phyloP scores from a whole-genome alignment of 2,329 filamentous ascomycete species.

The Drechslera avenae region DNA sequence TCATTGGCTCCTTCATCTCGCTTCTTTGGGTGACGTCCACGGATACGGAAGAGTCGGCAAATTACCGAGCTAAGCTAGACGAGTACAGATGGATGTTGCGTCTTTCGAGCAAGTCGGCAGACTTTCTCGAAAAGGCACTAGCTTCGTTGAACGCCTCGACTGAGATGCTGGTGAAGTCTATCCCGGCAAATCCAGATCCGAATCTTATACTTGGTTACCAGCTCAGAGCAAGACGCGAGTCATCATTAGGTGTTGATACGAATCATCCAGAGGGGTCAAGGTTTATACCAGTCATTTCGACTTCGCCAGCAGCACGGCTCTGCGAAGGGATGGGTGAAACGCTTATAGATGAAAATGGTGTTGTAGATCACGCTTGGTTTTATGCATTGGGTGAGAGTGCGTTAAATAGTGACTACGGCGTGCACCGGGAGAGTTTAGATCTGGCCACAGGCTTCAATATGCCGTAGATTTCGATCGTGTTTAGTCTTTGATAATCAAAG shows the following conservation, averaged over 20 bases:
- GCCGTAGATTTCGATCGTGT: no score
- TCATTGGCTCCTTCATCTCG: constrained; percentile 52
- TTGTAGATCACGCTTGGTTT: constrained; percentile 5
- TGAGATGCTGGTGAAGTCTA: constrained; percentile 23
- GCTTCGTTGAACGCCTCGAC: constrained; percentile 30
- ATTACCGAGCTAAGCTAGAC: constrained; percentile 47
- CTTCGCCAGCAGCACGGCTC: background rate
- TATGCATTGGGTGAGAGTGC: background rate
- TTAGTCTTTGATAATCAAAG: no score
- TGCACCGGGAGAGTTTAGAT: no score
- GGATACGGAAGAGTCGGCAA: constrained; percentile 41
- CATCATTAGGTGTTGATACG: background rate
- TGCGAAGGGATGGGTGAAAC: background rate
- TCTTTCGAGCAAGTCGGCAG: constrained; percentile 50
- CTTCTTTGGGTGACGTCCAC: constrained; percentile 46
- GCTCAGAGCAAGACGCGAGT: background rate
- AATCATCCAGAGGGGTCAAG: background rate
- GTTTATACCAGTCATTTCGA: background rate
- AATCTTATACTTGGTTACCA: background rate
- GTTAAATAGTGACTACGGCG: background rate
- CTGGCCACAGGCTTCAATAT: no score
- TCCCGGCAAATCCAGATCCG: background rate
- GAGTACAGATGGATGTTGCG: constrained; percentile 52
- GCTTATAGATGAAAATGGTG: background rate
- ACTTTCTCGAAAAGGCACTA: constrained; percentile 51